Percentiles rank a stretch among this genome's conserved stretches.
These are phyloP conservation scores for Knoxdaviesia proteae DNA, from an alignment of 2,329 filamentous ascomycete species.

Conservation along the genomic window DNA sequence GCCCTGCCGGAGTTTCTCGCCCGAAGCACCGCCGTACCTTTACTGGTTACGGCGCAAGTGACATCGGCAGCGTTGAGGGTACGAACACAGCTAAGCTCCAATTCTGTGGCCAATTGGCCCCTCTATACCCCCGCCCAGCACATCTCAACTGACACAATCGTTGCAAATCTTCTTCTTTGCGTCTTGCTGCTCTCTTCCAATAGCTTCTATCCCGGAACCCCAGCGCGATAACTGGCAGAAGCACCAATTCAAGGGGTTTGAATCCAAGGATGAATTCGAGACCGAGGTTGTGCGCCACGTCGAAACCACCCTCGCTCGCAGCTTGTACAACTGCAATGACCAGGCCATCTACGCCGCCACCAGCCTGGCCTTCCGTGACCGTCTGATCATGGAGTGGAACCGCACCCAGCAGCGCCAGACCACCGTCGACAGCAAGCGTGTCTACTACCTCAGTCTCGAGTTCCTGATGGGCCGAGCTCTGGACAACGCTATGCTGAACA, in stretches of 20 bases:
- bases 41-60: slow-evolving; percentile 73
- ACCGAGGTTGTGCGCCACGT: slow-evolving; percentile 80
- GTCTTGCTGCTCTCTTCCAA: neutral
- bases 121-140: neutral
- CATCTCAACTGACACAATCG: neutral
- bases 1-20: slow-evolving; percentile 63
- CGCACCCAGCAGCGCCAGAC: slow-evolving; percentile 94
- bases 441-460: slow-evolving; percentile 94
- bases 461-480: slow-evolving; percentile 93
- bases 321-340: slow-evolving; percentile 97
- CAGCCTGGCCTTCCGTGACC: slow-evolving; percentile 78
- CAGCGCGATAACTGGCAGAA: slow-evolving; percentile 63
- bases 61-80: slow-evolving; percentile 89
- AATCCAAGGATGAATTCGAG: slow-evolving; percentile 64
- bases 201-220: slow-evolving; percentile 65
- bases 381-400: slow-evolving; percentile 91
- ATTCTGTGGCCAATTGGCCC: too few species aligned
- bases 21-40: slow-evolving; percentile 97
- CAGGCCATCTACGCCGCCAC: slow-evolving; percentile 79
- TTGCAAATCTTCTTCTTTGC: neutral
- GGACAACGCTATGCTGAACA: slow-evolving; percentile 97
- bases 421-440: slow-evolving; percentile 69
- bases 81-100: slow-evolving; percentile 12
- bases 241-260: slow-evolving; percentile 46
- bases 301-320: slow-evolving; percentile 87